Percentiles rank a stretch among this genome's conserved stretches.
Conservation (phyloP, 345 rosid species). For the Physaria fendleri region DNA sequence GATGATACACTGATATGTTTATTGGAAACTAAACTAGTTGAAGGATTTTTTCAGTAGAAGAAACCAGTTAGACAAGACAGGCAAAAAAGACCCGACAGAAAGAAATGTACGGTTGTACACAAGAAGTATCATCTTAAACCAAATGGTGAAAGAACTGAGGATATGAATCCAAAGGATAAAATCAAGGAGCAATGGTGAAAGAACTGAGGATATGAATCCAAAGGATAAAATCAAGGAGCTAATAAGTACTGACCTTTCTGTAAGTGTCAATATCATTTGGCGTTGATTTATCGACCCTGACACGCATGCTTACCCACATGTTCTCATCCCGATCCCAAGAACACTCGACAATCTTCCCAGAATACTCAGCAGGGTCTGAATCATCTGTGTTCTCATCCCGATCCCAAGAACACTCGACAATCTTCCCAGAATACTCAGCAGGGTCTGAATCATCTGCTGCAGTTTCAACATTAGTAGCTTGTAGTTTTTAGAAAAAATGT, state of each 20-base stretch:
- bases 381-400: conserved; percentile 55
- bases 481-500: background rate
- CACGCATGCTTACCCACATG: conserved; percentile 82
- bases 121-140: background rate
- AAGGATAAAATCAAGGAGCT: background rate
- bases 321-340: conserved; percentile 58
- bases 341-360: conserved; percentile 92
- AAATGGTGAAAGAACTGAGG: too few relatives aligned
- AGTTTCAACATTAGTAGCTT: conserved; percentile 1
- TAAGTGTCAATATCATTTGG: conserved; percentile 90
- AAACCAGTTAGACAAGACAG: background rate
- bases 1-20: background rate
- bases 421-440: too few relatives aligned
- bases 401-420: too few relatives aligned
- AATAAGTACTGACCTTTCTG: conserved; percentile 51
- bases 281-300: conserved; percentile 68
- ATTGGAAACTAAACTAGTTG: background rate
- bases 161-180: too few relatives aligned
- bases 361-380: conserved; percentile 54
- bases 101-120: background rate
- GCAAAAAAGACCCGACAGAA: background rate
- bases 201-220: background rate
- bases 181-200: background rate
- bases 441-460: conserved; percentile 67
- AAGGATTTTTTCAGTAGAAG: background rate